Base-by-base conservation (phyloP, 306 rosid genomes). In the Senna tora region DNA sequence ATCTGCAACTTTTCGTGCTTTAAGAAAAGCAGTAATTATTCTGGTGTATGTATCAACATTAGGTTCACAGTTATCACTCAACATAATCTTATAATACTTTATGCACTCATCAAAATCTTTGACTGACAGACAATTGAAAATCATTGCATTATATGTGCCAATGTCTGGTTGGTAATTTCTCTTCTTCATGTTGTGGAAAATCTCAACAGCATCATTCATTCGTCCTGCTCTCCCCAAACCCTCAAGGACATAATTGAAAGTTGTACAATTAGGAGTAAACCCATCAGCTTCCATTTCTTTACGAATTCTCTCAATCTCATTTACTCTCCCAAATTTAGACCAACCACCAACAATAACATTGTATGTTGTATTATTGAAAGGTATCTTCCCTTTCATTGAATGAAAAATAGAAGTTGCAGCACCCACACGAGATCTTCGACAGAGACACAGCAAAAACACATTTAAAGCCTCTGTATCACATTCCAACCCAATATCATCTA, bases 141-240 rank as follows among this genome's bases (percentile, higher is more conserved):
- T 83, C 89, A 93, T 81, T 43, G 94, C 90, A 84, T 90, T 90
- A 65, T 89, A 89, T 3, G 71, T 67, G 50, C 73, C 53, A 4
- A 79, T 69, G 16, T 89, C 80, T 0, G 87, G 88, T 19, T 4
- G 13, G 42, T 83, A 84, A 67, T 82, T 85, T 65, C 74, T 79
- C 71, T 67, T 84, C 63, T 57, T 73, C 97, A 93, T 78, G 61
- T 53, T 33, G 57, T 81, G 53, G 34, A 90, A 90, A 60, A 89
- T 70, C 83, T 80, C 72, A 57, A 86, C 83, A 5, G 94, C 88
- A 32, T 85, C 90, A 41, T 86, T 84, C 66, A 82, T 59, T 58
- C 50, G 80, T 79, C 89, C 89, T 7, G 88, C 92, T 84, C 94
- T 90, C 13, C 97, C 94, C 45, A 93, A 77, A 49, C 93, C 88